phyloP scores from a whole-genome alignment of 345 rosid species.

The Angophora floribunda region DNA sequence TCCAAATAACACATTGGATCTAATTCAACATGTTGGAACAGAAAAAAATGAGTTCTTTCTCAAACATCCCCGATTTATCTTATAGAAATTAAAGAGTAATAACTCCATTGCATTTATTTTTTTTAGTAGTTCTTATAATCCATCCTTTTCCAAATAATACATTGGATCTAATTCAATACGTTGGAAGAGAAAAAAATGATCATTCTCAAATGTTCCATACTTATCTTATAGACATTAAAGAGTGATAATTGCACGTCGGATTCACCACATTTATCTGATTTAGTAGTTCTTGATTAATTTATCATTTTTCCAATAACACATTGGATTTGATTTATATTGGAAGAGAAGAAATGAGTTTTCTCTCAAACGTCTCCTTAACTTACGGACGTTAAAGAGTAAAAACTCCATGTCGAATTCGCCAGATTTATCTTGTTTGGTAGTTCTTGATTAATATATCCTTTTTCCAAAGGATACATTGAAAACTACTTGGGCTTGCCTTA shows the following conservation, averaged over 20 bases:
- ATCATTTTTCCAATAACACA: background rate
- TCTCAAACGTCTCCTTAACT: too few relatives aligned
- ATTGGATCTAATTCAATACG: too few relatives aligned
- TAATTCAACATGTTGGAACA: accelerated
- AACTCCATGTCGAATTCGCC: too few relatives aligned
- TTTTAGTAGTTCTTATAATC: background rate
- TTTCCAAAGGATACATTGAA: too few relatives aligned
- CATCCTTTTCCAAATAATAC: too few relatives aligned
- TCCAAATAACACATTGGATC: background rate
- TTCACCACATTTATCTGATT: accelerated
- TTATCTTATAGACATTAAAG: background rate
- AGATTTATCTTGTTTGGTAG: too few relatives aligned
- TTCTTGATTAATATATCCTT: too few relatives aligned
- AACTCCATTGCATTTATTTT: too few relatives aligned
- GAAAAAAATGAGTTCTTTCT: background rate
- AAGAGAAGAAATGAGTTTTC: background rate
- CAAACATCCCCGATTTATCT: background rate
- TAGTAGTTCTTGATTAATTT: background rate
- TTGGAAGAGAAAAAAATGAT: background rate
- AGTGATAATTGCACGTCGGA: accelerated
- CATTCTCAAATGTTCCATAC: background rate
- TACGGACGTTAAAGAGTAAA: too few relatives aligned
- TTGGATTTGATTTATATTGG: accelerated
- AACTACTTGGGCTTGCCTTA: too few relatives aligned
- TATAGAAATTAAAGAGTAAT: background rate